phyloP scores from a whole-genome alignment of 306 rosid species.

The Dalbergia oliveri region DNA sequence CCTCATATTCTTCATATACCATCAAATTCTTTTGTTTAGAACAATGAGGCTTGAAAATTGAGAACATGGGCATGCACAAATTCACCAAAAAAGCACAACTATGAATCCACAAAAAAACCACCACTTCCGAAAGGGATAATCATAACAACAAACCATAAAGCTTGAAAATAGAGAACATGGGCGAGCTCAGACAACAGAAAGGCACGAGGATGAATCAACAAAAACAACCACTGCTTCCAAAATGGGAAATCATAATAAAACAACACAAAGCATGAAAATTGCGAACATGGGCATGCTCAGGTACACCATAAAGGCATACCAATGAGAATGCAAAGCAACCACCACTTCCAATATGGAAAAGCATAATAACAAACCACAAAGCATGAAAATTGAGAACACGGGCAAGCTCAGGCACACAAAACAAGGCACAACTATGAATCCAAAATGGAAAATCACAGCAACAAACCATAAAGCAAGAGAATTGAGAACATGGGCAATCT shows the following conservation, averaged over 20 bases:
- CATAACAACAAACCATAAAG: too few species aligned
- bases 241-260: neutral
- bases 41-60: neutral
- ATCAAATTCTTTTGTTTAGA: neutral
- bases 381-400: too few species aligned
- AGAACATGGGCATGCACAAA: neutral
- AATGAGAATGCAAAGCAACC: neutral
- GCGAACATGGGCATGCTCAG: neutral
- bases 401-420: too few species aligned
- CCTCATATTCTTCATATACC: conserved; percentile 21
- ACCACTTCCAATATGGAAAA: neutral
- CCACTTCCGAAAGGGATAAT: too few species aligned
- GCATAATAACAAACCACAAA: too few species aligned
- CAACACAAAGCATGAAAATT: neutral
- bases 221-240: neutral
- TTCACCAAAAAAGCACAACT: too few species aligned
- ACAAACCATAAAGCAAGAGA: neutral
- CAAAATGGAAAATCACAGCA: neutral
- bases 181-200: too few species aligned
- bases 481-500: neutral
- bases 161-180: too few species aligned
- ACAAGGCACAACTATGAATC: neutral
- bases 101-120: too few species aligned
- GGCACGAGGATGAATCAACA: too few species aligned
- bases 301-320: neutral